A percentile compares a stretch with the other conserved stretches of the same genome.
phyloP scores from a whole-genome alignment of 495 filamentous ascomycete genomes.

The Podospora comata region DNA sequence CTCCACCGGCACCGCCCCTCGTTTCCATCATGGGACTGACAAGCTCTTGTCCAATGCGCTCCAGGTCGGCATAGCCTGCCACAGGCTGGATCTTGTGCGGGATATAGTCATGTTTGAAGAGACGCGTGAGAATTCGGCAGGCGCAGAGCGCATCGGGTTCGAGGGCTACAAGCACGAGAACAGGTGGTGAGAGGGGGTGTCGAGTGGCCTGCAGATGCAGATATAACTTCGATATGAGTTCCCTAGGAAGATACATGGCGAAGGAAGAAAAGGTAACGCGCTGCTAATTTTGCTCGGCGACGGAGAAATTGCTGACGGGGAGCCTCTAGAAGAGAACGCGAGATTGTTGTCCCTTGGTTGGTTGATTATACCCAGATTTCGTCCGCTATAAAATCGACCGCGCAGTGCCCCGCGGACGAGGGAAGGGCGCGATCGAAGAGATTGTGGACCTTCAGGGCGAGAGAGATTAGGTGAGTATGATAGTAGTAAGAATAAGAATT shows the following conservation, averaged over 20 bases:
- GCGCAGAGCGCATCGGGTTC: constrained; percentile 96
- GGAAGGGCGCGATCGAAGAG: background rate
- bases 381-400: background rate
- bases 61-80: constrained; percentile 85
- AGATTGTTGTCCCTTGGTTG: background rate
- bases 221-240: constrained; percentile 86
- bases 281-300: background rate
- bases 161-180: constrained; percentile 89
- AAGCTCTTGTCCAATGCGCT: constrained; percentile 69
- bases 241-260: constrained; percentile 90
- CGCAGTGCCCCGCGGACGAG: background rate
- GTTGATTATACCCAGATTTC: background rate
- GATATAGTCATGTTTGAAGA: constrained; percentile 95
- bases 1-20: constrained; percentile 74
- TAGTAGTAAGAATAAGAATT: background rate
- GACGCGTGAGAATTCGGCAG: constrained; percentile 83
- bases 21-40: constrained; percentile 78
- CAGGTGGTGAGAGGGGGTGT: constrained; percentile 78
- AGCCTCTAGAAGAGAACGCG: background rate
- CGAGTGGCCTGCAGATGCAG: constrained; percentile 75
- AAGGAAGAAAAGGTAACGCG: constrained; percentile 3
- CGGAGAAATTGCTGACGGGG: background rate
- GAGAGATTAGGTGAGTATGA: background rate
- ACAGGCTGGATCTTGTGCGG: constrained; percentile 97
- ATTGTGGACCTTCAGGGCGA: background rate